phyloP scores from a whole-genome alignment of 2,329 filamentous ascomycete genomes.

The Botrytis paeoniae region DNA sequence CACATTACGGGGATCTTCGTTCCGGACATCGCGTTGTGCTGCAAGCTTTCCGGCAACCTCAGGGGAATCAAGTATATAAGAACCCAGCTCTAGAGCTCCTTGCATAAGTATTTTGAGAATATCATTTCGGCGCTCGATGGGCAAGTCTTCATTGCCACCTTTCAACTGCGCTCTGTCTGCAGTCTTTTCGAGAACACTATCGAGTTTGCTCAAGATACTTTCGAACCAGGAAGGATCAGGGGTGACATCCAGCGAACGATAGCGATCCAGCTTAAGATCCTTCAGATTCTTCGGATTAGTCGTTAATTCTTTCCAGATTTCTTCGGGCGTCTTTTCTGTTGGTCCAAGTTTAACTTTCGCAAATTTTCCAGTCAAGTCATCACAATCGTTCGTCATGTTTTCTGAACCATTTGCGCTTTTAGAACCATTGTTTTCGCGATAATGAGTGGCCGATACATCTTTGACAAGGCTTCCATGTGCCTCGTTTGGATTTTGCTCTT shows the following conservation, averaged over 20 bases:
- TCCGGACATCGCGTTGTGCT: background rate
- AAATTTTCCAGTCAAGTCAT: too few species aligned
- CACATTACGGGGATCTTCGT: rapidly evolving
- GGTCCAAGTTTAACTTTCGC: too few species aligned
- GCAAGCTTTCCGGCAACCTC: background rate
- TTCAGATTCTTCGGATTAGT: too few species aligned
- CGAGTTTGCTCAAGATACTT: background rate
- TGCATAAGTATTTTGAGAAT: background rate
- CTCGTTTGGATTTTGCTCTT: background rate
- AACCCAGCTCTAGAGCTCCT: background rate
- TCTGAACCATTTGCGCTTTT: background rate
- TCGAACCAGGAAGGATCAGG: background rate
- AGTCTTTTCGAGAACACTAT: background rate
- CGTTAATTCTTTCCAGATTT: background rate
- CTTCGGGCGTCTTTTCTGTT: too few species aligned
- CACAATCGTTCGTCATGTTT: too few species aligned
- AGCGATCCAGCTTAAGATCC: background rate
- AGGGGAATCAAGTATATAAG: background rate
- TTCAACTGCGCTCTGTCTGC: background rate
- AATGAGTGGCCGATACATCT: background rate
- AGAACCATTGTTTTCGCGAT: background rate
- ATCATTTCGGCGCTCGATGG: background rate
- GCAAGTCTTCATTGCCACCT: background rate
- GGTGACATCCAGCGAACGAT: background rate
- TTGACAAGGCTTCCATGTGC: background rate